Percentiles rank a stretch among this genome's conserved stretches.
Evolutionary conservation across 768 basidiomycete species (phyloP).

Genomic region (Lentinula lateritia): DNA sequence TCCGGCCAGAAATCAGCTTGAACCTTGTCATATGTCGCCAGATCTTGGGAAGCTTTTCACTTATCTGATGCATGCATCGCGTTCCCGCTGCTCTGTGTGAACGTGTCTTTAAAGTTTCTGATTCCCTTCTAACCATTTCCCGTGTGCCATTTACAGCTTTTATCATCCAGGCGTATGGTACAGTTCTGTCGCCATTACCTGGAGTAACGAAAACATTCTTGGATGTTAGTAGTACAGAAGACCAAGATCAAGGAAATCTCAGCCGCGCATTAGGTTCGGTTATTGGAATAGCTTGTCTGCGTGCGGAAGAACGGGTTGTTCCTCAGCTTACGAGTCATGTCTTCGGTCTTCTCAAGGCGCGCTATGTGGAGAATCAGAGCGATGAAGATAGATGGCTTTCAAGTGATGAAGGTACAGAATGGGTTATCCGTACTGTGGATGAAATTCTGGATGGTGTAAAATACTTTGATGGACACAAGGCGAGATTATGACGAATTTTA

Average conservation of each 20-base stretch:
- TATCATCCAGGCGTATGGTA: constrained; percentile 83
- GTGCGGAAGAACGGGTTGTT: constrained; percentile 79
- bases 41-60: constrained; percentile 19
- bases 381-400: constrained; percentile 77
- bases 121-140: not conserved
- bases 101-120: constrained; percentile 1
- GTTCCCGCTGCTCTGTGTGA: not conserved
- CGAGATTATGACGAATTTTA: constrained; percentile 38
- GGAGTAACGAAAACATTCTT: constrained; percentile 41
- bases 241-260: constrained; percentile 74
- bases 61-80: constrained; percentile 22
- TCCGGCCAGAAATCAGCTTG: not conserved
- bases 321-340: constrained; percentile 87
- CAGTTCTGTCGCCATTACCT: constrained; percentile 70
- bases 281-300: constrained; percentile 78
- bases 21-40: constrained; percentile 18
- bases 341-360: constrained; percentile 86
- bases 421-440: constrained; percentile 83
- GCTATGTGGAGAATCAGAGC: constrained; percentile 48
- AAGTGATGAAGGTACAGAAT: constrained; percentile 82
- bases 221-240: constrained; percentile 32
- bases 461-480: constrained; percentile 41
- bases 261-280: constrained; percentile 82
- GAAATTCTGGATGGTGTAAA: constrained; percentile 67
- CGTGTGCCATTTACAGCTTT: constrained; percentile 44